A percentile compares a stretch with the other conserved stretches of the same genome.
phyloP scores from a whole-genome alignment of 1,284 basidiomycete genomes.

The Boletellus deceptivus region DNA sequence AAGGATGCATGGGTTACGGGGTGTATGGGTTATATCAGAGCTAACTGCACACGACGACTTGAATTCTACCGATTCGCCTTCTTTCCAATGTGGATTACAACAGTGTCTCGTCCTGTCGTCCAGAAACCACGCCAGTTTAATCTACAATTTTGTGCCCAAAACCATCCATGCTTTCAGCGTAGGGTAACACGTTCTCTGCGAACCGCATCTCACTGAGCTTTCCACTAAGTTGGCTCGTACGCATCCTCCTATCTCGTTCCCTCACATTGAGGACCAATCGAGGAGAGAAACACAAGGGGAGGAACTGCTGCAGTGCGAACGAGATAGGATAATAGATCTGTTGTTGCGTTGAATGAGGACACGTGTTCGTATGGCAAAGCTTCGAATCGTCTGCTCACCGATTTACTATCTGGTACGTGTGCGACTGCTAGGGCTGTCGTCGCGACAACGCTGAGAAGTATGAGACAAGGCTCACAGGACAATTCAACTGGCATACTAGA shows the following conservation, averaged over 20 bases:
- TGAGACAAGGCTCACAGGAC: neutral
- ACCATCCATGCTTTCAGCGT: neutral
- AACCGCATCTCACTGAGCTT: neutral
- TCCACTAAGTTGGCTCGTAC: conserved; percentile 5
- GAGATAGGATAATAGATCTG: conserved; percentile 10
- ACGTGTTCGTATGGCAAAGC: neutral
- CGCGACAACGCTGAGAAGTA: conserved; percentile 1
- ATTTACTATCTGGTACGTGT: neutral
- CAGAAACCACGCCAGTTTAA: too few species aligned
- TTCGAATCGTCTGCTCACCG: conserved; percentile 3
- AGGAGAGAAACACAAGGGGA: conserved; percentile 19
- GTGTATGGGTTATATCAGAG: too few species aligned
- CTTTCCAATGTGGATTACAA: too few species aligned
- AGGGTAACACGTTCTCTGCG: neutral
- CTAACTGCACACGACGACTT: too few species aligned
- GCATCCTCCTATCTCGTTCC: conserved; percentile 8
- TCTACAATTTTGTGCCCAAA: neutral
- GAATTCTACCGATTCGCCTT: too few species aligned
- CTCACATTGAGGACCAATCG: conserved; percentile 20
- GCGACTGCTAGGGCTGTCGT: conserved; percentile 5
- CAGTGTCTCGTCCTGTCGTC: too few species aligned
- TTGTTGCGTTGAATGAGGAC: neutral
- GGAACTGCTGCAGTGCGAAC: conserved; percentile 15
- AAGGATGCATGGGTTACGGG: too few species aligned
- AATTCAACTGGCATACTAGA: neutral